These are phyloP conservation scores for Vigna hirtella DNA, from an alignment of 306 rosid species.

Conservation along the genomic window DNA sequence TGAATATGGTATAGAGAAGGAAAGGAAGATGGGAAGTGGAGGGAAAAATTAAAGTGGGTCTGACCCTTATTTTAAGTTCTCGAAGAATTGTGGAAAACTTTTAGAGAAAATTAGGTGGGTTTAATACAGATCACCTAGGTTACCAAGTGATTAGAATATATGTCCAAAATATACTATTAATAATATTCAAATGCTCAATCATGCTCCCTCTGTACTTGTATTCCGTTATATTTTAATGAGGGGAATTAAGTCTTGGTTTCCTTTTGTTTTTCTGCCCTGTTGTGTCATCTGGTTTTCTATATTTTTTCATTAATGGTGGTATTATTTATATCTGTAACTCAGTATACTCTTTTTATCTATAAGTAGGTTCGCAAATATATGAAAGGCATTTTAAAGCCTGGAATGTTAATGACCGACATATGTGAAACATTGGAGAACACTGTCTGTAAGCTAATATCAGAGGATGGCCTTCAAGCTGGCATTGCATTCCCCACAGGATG, in stretches of 20 bases:
- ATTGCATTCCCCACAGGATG: constrained; percentile 99
- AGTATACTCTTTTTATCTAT: constrained; percentile 42
- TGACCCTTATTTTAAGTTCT: constrained; percentile 5
- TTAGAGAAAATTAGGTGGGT: constrained; percentile 4
- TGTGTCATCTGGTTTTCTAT: constrained; percentile 10
- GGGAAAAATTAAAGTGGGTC: constrained; percentile 12
- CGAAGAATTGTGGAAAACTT: constrained; percentile 21
- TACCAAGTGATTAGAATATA: background rate
- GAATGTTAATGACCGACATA: constrained; percentile 92
- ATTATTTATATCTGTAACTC: background rate
- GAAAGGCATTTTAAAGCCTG: constrained; percentile 83
- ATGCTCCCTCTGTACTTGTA: background rate
- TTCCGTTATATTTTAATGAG: constrained; percentile 3
- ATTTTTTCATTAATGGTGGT: background rate
- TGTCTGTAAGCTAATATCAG: constrained; percentile 85
- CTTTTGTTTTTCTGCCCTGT: background rate
- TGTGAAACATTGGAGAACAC: constrained; percentile 96
- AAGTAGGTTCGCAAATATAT: constrained; percentile 88
- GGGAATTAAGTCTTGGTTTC: background rate
- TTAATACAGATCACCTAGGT: constrained; percentile 23
- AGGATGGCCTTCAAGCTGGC: constrained; percentile 96
- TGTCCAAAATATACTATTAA: background rate
- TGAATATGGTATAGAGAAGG: constrained; percentile 15
- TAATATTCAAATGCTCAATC: background rate
- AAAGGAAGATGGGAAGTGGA: constrained; percentile 28